phyloP scores from a whole-genome alignment of 2,329 filamentous ascomycete species.

The Stachybotrys chlorohalonatus region DNA sequence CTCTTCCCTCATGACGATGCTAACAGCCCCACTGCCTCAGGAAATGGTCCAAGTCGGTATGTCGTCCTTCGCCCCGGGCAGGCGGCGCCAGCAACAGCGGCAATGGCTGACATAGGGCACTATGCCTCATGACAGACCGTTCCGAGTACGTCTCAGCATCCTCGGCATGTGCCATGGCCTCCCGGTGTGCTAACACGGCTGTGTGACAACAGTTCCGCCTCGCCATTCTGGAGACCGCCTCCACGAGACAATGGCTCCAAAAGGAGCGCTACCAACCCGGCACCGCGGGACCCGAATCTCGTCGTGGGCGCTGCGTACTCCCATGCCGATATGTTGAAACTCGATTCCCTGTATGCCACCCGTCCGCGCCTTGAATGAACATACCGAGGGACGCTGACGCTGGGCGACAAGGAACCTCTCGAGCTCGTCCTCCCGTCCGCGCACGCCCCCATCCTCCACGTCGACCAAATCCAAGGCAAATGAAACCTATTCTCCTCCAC shows the following conservation, averaged over 20 bases:
- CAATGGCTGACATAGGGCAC: conserved; percentile 15
- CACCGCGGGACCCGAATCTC: conserved; percentile 52
- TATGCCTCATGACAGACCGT: conserved; percentile 36
- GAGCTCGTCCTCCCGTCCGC: conserved; percentile 54
- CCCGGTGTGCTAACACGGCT: conserved; percentile 15
- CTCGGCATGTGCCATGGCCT: neutral
- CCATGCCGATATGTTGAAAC: conserved; percentile 88
- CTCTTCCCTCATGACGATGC: conserved; percentile 8
- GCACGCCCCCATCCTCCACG: conserved; percentile 62
- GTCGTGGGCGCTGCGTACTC: conserved; percentile 94
- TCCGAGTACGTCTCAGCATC: conserved; percentile 45
- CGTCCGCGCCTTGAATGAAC: neutral
- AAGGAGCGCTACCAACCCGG: conserved; percentile 30
- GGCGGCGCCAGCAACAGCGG: conserved; percentile 6
- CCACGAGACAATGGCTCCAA: conserved; percentile 40
- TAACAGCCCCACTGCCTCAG: conserved; percentile 45
- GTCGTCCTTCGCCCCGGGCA: conserved; percentile 16
- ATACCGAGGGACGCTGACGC: neutral
- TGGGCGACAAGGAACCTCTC: conserved; percentile 44
- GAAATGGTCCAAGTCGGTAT: conserved; percentile 99
- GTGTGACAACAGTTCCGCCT: conserved; percentile 54
- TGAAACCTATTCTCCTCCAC: conserved; percentile 44
- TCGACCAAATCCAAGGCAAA: conserved; percentile 42
- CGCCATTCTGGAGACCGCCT: conserved; percentile 77
- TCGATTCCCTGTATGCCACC: conserved; percentile 61